Evolutionary conservation across 2,329 filamentous ascomycete species (phyloP), one percentile per base, ranked within the genome.

Genomic region (Dactylellina leptospora): DNA sequence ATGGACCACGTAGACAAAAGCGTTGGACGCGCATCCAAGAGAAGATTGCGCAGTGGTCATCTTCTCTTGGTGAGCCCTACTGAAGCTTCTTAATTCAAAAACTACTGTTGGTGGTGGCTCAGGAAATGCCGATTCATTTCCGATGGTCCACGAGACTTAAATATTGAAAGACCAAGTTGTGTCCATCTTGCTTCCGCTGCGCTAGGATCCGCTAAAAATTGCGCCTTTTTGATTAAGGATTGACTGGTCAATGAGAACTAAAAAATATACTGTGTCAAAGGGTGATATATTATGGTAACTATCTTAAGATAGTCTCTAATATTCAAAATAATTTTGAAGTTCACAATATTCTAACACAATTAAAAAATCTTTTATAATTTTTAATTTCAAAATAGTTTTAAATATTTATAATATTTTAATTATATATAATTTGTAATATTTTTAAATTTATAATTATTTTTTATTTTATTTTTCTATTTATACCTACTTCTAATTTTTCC

Each of bases 401-500:
- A 22, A 50, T 8, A 47, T 20, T 47, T 33, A 42, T 42, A 47
- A 20, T 23, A n/a, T 50, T 50, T 23, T 50, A 50, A 50, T 11
- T 11, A 9, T 27, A 50, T 11, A 27, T 27, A n/a, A 47, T 47
- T 25, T 25, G 28, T 54, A 54, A 25, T 22, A n/a, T n/a, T n/a
- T n/a, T n/a, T n/a, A n/a, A n/a, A n/a, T 33, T 44, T 20, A 45
- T 51, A 50, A 47, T 59, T 27, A 23, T 11, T 27, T 50, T 50
- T 59, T 59, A 10, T 59, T 59, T 22, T 40, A 20, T 59, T 50
- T 20, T 59, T 27, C 13, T 44, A 25, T 40, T 22, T 59, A 51
- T 59, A 59, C 18, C 13, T 20, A 59, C 20, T 44, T 16, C 22
- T 33, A 6, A 6, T 33, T 33, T 33, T 33, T 6, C 5, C 6